phyloP scores from a whole-genome alignment of 2,329 filamentous ascomycete genomes.

The Aspergillus calidoustus region DNA sequence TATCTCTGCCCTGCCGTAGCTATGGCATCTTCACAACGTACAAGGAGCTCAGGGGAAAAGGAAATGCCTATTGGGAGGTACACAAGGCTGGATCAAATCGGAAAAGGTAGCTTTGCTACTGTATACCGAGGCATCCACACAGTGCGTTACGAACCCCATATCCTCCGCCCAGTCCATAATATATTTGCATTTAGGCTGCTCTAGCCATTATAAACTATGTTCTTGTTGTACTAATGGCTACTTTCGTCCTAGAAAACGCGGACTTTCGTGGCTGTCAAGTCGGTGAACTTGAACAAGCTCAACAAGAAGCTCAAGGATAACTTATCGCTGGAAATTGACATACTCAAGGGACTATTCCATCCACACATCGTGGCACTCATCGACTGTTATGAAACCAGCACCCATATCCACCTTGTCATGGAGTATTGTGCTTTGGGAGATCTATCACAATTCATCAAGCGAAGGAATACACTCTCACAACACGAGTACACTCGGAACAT shows the following conservation, averaged over 20 bases:
- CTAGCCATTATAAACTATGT: neutral
- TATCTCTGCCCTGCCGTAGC: slow-evolving; percentile 36
- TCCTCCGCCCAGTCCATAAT: neutral
- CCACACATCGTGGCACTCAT: slow-evolving; percentile 96
- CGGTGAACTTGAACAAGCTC: slow-evolving; percentile 85
- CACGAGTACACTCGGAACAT: slow-evolving; percentile 86
- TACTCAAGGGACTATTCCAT: slow-evolving; percentile 90
- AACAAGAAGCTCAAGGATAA: slow-evolving; percentile 98
- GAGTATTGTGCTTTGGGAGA: slow-evolving; percentile 97
- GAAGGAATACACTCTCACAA: slow-evolving; percentile 77
- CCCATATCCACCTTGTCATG: slow-evolving; percentile 96
- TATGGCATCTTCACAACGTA: slow-evolving; percentile 50
- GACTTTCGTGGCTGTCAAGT: slow-evolving; percentile 92
- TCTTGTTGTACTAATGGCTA: slow-evolving; percentile 20
- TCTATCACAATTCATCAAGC: slow-evolving; percentile 94
- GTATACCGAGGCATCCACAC: slow-evolving; percentile 88
- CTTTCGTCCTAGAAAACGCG: slow-evolving; percentile 66
- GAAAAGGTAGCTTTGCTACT: slow-evolving; percentile 95
- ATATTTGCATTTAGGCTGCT: neutral
- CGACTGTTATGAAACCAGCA: slow-evolving; percentile 84
- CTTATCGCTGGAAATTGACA: slow-evolving; percentile 91
- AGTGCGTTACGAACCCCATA: slow-evolving; percentile 57
- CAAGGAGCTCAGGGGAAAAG: slow-evolving; percentile 44
- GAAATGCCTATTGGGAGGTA: slow-evolving; percentile 71
- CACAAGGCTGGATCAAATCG: slow-evolving; percentile 84